These are phyloP conservation scores for Cystofilobasidium macerans DNA, from an alignment of 768 basidiomycete genomes.

Conservation along the genomic window DNA sequence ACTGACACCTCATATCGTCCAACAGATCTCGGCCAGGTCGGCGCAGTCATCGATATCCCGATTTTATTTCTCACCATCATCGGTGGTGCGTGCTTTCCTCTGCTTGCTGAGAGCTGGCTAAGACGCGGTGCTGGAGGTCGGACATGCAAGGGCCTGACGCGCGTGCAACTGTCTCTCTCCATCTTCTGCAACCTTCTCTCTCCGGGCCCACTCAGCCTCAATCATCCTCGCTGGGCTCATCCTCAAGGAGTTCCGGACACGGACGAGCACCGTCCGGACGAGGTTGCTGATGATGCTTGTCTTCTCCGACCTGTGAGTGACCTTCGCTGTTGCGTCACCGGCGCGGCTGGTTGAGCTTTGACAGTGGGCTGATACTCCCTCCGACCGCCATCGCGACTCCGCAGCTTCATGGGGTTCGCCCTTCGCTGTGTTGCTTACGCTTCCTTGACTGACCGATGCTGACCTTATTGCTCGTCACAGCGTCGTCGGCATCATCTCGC, in stretches of 20 bases:
- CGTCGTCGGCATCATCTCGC: slow-evolving; percentile 17
- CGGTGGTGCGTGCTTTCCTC: slow-evolving; percentile 52
- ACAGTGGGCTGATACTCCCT: background rate
- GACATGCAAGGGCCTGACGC: no score
- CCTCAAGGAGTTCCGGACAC: slow-evolving; percentile 9
- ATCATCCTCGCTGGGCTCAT: slow-evolving; percentile 6
- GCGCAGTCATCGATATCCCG: slow-evolving; percentile 11
- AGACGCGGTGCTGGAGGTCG: no score
- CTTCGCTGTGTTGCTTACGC: background rate
- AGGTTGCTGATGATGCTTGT: slow-evolving; percentile 15
- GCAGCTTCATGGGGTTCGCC: slow-evolving; percentile 20
- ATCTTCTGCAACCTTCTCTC: no score
- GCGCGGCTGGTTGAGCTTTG: background rate
- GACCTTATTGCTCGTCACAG: background rate
- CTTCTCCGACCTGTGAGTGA: slow-evolving; percentile 13
- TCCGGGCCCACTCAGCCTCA: background rate
- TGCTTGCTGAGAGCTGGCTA: background rate
- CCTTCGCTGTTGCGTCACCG: background rate
- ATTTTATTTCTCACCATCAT: slow-evolving; percentile 33
- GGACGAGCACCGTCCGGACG: slow-evolving; percentile 7
- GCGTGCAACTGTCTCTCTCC: no score
- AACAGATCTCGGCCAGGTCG: slow-evolving; percentile 15
- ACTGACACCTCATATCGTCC: no score
- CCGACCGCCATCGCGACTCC: no score
- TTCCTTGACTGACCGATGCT: no score